Base-by-base conservation (phyloP, 768 basidiomycete genomes). In the Trametes meyenii region DNA sequence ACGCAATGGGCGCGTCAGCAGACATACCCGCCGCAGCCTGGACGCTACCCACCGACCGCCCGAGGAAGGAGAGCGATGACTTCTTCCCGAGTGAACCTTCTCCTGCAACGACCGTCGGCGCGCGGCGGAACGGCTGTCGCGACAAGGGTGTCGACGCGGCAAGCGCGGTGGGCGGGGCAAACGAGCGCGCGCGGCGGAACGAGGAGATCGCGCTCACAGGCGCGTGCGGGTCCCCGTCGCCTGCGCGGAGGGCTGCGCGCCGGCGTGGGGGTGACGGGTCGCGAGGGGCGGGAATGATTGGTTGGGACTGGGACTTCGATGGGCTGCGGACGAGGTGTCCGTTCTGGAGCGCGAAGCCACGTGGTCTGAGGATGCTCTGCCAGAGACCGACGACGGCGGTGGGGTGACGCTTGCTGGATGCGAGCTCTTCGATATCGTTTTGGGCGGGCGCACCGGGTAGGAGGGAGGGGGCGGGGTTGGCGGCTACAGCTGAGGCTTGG, bases 331-430 rank as follows among this genome's bases (percentile, higher is more conserved):
- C 70, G 50, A 92, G 80, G 64, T 83, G 79, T 10, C 85, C 84
- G 21, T 77, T 78, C 19, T 81, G 73, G 56, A 90, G 73, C 63
- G 85, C 81, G 71, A 87, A 90, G 11, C 90, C 90, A 10, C 90
- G 82, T 26, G 82, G 76, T 58, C 83, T 80, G 29, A 92, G 81
- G 24, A 92, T 83, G 62, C 81, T 81, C 51, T 83, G 79, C 90
- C 90, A 92, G 8, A 92, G 79, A 60, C 86, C 84, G 43, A 88
- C 77, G 1, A 86, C 87, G 2, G 85, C 78, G 0, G 79, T 78
- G 0, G 87, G 87, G 1, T 85, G 75, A n/a, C 86, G 85, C 54
- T 79, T 83, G 12, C 84, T 76, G 17, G 80, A 72, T 0, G 82
- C 84, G 0, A 82, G 76, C 67, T 87, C 86, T 51, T 87, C 88